Evolutionary conservation across 2,329 filamentous ascomycete species (phyloP).

Genomic region (Aureobasidium sp.): DNA sequence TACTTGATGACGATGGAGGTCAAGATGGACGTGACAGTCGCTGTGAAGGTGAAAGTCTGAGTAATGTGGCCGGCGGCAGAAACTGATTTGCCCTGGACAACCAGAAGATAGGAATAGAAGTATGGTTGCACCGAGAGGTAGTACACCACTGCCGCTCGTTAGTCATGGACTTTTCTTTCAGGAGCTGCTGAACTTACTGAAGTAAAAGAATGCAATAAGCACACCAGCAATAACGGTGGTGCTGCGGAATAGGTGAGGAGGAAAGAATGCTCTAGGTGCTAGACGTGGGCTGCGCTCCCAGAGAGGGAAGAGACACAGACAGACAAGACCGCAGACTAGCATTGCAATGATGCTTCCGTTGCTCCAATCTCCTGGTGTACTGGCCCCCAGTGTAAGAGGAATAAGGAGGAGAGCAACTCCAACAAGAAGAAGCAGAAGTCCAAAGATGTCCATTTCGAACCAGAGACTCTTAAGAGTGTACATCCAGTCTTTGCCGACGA

Average conservation of each 20-base stretch:
- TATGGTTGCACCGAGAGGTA: conserved; percentile 63
- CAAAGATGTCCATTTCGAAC: conserved; percentile 46
- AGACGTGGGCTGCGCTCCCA: conserved; percentile 45
- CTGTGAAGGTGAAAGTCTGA: conserved; percentile 57
- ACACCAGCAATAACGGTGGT: conserved; percentile 56
- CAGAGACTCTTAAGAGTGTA: conserved; percentile 39
- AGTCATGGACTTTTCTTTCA: not conserved
- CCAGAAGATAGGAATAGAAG: conserved; percentile 58
- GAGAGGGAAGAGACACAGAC: conserved; percentile 47
- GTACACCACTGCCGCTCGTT: conserved; percentile 48
- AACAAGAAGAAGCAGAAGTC: conserved; percentile 37
- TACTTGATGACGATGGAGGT: conserved; percentile 56
- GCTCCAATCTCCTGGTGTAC: conserved; percentile 31
- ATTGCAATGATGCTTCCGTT: conserved; percentile 41
- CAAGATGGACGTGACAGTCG: conserved; percentile 53
- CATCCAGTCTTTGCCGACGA: conserved; percentile 26
- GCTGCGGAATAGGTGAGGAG: conserved; percentile 51
- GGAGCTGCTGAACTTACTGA: too few relatives aligned
- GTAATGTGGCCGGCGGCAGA: conserved; percentile 54
- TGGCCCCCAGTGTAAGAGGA: conserved; percentile 35
- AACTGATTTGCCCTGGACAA: conserved; percentile 53
- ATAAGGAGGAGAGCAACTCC: conserved; percentile 45
- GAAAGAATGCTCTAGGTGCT: conserved; percentile 50
- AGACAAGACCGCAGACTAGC: conserved; percentile 49
- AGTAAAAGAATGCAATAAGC: conserved; percentile 59